Base-by-base conservation (phyloP, 495 filamentous ascomycete species). In the Letharia lupina region DNA sequence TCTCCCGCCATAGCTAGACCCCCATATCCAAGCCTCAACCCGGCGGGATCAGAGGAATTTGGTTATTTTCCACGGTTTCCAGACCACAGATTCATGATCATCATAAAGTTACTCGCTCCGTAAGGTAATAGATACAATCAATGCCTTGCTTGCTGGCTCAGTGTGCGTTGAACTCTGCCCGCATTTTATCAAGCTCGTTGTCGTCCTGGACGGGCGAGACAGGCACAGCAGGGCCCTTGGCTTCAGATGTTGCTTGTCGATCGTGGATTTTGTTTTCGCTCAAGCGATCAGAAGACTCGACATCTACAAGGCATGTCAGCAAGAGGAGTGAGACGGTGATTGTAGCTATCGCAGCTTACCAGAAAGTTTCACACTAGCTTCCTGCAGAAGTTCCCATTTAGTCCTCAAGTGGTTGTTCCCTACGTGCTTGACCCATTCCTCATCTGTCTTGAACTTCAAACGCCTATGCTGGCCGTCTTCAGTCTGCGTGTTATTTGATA, bases 331-430 rank as follows among this genome's bases (percentile, higher is more conserved):
- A 28, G 31, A 20, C 15, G 10, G 3, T 37, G 9, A 31, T 3
- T 23, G 2, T 35, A 33, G n/a, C 1, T 15, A 42, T 28, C 20
- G 28, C 69, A 76, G 7, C 79, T 79, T 77, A 85, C 82, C 78
- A 72, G 78, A 71, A 72, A 64, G 68, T 61, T 76, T 75, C 23
- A 77, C 78, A 56, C 74, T 75, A 47, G 84, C 83, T 45, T 89
- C 89, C 73, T 91, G 87, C 20, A 89, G 89, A 48, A 82, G 73
- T 65, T 83, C 73, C 89, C 87, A 89, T 33, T 82, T 79, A 18
- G 83, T 75, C 12, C 71, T 65, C 39, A 93, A 74, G 73, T 95
- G 91, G 33, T 66, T 69, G 35, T 76, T 68, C 57, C 87, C 80
- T 33, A 91, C 70, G 73, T 95, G 91, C 20, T 74, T 73, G 35